Evolutionary conservation across 129 eudicot genomes (phyloP).

Genomic region (Escallonia rubra): DNA sequence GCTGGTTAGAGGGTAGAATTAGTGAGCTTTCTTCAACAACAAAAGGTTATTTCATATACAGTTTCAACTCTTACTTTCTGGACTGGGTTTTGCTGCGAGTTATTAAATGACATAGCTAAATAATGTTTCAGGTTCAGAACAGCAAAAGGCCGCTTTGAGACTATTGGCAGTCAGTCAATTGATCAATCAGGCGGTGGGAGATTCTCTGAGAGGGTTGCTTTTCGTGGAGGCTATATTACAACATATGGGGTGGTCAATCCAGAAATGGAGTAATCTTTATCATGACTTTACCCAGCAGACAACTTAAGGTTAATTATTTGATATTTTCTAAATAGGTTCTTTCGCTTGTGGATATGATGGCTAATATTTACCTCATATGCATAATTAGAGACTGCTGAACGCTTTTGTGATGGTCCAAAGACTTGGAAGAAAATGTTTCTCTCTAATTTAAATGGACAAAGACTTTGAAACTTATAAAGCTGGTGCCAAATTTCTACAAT

Average conservation of each 20-base stretch:
- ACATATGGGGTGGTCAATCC: constrained; percentile 69
- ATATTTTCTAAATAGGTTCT: too few species aligned
- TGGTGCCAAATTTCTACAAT: too few species aligned
- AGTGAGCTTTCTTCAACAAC: constrained; percentile 38
- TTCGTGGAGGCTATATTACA: constrained; percentile 83
- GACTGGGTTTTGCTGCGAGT: too few species aligned
- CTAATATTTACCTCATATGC: not conserved
- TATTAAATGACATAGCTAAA: too few species aligned
- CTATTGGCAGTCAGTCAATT: constrained; percentile 35
- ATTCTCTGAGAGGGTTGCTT: constrained; percentile 79
- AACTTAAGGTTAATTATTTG: constrained; percentile 56
- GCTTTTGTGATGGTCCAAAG: too few species aligned
- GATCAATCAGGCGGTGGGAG: constrained; percentile 94
- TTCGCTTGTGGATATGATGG: not conserved
- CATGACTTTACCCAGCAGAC: constrained; percentile 82
- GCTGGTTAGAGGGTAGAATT: constrained; percentile 48
- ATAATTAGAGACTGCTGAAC: too few species aligned
- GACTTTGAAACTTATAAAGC: too few species aligned
- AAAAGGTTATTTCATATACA: constrained; percentile 34
- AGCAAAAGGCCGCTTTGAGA: too few species aligned
- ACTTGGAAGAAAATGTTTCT: too few species aligned
- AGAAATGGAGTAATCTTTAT: constrained; percentile 72
- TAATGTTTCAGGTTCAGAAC: too few species aligned
- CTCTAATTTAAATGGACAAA: too few species aligned
- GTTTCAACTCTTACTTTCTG: not conserved